phyloP scores from a whole-genome alignment of 345 rosid genomes.

The Litchi chinensis region DNA sequence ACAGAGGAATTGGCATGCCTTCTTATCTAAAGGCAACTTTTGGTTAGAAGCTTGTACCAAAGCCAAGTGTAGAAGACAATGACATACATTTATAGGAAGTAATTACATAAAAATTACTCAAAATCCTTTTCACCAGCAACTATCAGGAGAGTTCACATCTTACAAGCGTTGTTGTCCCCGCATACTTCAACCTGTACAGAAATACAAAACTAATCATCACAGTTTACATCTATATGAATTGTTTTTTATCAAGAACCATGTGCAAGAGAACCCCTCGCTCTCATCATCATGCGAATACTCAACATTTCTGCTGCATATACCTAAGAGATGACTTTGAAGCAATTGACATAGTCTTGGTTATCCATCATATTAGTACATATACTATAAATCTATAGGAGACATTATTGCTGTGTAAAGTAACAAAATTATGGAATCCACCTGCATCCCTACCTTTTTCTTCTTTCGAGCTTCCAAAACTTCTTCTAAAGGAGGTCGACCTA shows the following conservation, averaged over 20 bases:
- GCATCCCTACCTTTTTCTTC: constrained; percentile 56
- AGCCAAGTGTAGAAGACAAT: background rate
- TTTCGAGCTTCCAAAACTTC: constrained; percentile 64
- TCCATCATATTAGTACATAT: background rate
- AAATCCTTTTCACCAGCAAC: background rate
- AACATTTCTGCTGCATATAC: background rate
- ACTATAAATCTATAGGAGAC: too few species aligned
- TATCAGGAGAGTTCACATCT: constrained; percentile 37
- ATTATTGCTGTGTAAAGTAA: background rate
- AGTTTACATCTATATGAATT: background rate
- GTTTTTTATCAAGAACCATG: background rate
- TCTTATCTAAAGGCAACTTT: background rate
- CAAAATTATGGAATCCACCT: background rate
- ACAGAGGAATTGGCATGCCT: background rate
- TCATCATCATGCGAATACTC: background rate
- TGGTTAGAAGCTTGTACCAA: background rate
- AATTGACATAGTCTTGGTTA: background rate
- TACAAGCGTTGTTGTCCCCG: constrained; percentile 47
- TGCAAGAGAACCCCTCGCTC: background rate
- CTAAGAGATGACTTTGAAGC: background rate
- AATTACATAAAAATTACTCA: background rate
- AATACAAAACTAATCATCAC: background rate
- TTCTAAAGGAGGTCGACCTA: constrained; percentile 79
- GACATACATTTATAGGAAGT: background rate
- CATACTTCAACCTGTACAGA: constrained; percentile 60